phyloP scores from a whole-genome alignment of 108 stramenopile genomes.

The Mediolabrus comicus region DNA sequence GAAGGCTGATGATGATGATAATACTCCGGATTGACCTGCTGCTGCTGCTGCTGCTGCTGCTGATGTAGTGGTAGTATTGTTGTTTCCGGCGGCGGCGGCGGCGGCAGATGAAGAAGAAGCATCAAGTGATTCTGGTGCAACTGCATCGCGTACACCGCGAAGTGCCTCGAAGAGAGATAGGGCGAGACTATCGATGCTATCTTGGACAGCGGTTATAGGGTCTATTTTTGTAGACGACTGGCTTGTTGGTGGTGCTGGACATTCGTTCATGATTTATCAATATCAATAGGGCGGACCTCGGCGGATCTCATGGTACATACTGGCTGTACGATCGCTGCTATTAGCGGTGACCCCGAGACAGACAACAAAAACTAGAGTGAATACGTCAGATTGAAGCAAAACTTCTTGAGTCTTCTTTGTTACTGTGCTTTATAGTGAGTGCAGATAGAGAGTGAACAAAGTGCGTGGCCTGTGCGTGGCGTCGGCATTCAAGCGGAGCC shows the following conservation, averaged over 20 bases:
- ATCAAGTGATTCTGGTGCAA: constrained; percentile 62
- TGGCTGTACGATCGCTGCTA: too few relatives aligned
- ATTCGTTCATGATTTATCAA: background rate
- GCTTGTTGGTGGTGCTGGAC: background rate
- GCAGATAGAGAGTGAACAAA: too few relatives aligned
- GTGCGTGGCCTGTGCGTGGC: too few relatives aligned
- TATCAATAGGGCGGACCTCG: too few relatives aligned
- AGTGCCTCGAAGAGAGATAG: constrained; percentile 88
- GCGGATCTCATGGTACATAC: too few relatives aligned
- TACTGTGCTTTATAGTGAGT: too few relatives aligned
- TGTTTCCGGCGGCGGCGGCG: constrained; percentile 1
- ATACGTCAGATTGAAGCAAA: too few relatives aligned
- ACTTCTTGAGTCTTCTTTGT: too few relatives aligned
- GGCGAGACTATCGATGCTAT: constrained; percentile 75
- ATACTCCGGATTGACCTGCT: background rate
- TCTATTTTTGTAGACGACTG: constrained; percentile 52
- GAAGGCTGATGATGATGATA: constrained; percentile 8
- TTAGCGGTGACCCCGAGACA: too few relatives aligned
- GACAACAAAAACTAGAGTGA: too few relatives aligned
- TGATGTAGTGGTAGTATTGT: constrained; percentile 17
- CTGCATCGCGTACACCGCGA: constrained; percentile 81
- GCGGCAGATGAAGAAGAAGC: too few relatives aligned
- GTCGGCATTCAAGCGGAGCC: too few relatives aligned
- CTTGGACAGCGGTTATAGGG: constrained; percentile 81
- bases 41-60: constrained; percentile 9